These are phyloP conservation scores for Nicotiana paniculata DNA, from an alignment of 257 asterid species.

Conservation along the genomic window DNA sequence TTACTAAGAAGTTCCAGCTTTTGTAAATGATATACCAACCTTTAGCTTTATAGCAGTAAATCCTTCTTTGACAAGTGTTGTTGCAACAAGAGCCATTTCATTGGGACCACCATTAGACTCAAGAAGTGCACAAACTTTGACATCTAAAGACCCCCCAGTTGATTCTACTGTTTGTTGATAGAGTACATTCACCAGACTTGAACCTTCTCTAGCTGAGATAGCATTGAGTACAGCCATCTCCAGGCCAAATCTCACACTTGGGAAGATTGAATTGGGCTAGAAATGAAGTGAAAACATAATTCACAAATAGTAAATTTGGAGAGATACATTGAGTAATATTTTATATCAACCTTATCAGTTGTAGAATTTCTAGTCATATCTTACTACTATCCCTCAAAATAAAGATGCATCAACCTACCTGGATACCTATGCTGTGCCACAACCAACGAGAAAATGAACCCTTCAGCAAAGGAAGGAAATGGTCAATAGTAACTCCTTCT, in stretches of 20 bases:
- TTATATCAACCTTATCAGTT: not conserved
- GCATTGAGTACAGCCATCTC: conserved; percentile 94
- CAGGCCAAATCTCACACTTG: conserved; percentile 91
- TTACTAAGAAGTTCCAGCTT: not conserved
- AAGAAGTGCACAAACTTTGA: conserved; percentile 75
- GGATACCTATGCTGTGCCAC: conserved; percentile 76
- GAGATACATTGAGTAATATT: not conserved
- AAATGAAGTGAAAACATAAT: conserved; percentile 11
- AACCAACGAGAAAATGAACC: conserved; percentile 80
- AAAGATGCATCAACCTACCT: conserved; percentile 40
- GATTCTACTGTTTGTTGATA: conserved; percentile 36
- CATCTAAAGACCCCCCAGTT: conserved; percentile 31
- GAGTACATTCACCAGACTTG: conserved; percentile 57
- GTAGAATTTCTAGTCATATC: not conserved
- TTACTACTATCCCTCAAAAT: not conserved
- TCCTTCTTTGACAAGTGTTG: conserved; percentile 68
- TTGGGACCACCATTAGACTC: conserved; percentile 68
- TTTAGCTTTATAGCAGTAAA: conserved; percentile 78
- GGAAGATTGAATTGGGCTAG: conserved; percentile 79
- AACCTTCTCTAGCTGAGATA: conserved; percentile 57
- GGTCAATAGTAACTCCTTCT: conserved; percentile 54
- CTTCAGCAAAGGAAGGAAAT: conserved; percentile 58
- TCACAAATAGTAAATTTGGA: not conserved
- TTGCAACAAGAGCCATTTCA: conserved; percentile 67
- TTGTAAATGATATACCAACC: conserved; percentile 25